These are phyloP conservation scores for Echites panduratus DNA, from an alignment of 257 asterid genomes.

Conservation along the genomic window DNA sequence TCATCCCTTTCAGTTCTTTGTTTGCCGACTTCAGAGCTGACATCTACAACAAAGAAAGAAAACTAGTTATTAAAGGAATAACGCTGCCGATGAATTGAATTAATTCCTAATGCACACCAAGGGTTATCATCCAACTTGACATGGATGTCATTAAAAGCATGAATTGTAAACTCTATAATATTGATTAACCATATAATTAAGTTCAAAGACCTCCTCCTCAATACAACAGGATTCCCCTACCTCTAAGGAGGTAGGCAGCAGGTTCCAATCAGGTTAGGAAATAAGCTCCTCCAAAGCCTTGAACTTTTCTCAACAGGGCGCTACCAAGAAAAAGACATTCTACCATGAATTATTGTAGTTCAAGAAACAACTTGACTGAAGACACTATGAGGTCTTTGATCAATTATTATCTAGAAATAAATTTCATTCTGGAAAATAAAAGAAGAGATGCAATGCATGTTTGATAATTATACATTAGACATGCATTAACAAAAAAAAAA, in stretches of 20 bases:
- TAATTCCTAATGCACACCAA: constrained; percentile 17
- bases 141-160: constrained; percentile 9
- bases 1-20: constrained; percentile 96
- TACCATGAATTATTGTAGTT: constrained; percentile 15
- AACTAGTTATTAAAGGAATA: constrained; percentile 14
- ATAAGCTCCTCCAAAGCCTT: constrained; percentile 51
- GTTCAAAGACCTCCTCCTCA: constrained; percentile 24
- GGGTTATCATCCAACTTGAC: constrained; percentile 23
- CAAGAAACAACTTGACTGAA: constrained; percentile 8
- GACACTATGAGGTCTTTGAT: constrained; percentile 4
- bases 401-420: neutral
- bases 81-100: neutral
- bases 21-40: constrained; percentile 92
- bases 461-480: neutral
- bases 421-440: neutral
- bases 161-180: constrained; percentile 20
- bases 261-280: constrained; percentile 63
- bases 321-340: constrained; percentile 59
- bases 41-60: constrained; percentile 52
- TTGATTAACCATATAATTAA: constrained; percentile 18
- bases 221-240: constrained; percentile 40
- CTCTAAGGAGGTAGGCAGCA: constrained; percentile 81
- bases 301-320: constrained; percentile 49
- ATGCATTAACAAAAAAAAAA: neutral
- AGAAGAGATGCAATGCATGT: neutral